Conservation (phyloP, 2,329 filamentous ascomycete species). For the Parastagonospora nodorum region DNA sequence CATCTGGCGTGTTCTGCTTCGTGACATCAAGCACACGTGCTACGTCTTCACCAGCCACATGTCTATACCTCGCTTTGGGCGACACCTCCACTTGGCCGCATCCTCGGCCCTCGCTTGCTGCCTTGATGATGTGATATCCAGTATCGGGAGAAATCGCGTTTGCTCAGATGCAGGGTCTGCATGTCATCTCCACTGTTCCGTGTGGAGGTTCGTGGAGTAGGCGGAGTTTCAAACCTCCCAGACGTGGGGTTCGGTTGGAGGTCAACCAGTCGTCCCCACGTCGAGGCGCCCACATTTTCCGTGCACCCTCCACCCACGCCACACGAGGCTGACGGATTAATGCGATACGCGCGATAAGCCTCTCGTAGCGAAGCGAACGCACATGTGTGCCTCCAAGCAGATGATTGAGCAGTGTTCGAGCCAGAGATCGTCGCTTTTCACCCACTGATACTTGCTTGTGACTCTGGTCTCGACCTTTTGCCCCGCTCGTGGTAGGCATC, state of each 20-base stretch:
- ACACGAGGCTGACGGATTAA: neutral
- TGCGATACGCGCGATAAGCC: conserved; percentile 3
- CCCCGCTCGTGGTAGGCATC: no score
- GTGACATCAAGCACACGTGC: no score
- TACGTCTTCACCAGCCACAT: no score
- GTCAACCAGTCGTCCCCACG: neutral
- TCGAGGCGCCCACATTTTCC: neutral
- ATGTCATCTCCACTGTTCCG: neutral
- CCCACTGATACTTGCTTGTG: neutral
- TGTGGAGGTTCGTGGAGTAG: neutral
- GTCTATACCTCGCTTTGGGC: no score
- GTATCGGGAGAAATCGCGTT: neutral
- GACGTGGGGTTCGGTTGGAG: neutral
- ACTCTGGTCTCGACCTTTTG: neutral
- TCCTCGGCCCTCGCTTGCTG: conserved; percentile 1
- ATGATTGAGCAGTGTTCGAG: neutral
- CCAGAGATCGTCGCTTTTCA: neutral
- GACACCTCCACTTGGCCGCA: neutral
- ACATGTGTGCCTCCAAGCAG: neutral
- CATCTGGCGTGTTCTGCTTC: no score
- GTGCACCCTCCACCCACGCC: neutral
- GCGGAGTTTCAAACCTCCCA: no score
- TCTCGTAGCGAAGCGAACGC: neutral
- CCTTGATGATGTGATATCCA: neutral
- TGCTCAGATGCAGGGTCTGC: neutral